phyloP scores from a whole-genome alignment of 129 eudicot species.

The Mikania micrantha region DNA sequence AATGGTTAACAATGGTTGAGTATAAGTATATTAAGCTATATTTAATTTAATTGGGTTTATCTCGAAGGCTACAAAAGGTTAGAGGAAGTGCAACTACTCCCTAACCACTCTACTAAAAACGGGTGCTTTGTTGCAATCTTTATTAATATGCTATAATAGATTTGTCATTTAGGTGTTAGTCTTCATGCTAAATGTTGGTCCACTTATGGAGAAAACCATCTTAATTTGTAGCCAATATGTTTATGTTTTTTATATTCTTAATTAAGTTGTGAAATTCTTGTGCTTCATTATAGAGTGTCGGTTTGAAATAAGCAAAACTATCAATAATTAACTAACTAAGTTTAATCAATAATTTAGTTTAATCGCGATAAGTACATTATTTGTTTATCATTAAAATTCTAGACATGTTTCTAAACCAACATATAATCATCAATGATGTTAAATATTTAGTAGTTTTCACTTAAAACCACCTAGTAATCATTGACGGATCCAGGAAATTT shows the following conservation, averaged over 20 bases:
- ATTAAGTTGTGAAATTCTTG: too few relatives aligned
- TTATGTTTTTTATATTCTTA: too few relatives aligned
- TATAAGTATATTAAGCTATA: conserved; percentile 17
- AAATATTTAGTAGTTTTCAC: too few relatives aligned
- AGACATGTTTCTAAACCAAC: too few relatives aligned
- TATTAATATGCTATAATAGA: conserved; percentile 29
- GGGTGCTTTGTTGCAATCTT: conserved; percentile 49
- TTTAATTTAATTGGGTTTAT: conserved; percentile 25
- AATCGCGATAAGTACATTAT: too few relatives aligned
- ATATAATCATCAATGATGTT: too few relatives aligned
- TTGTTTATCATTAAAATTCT: too few relatives aligned
- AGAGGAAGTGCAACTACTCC: conserved; percentile 67
- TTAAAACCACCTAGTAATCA: too few relatives aligned
- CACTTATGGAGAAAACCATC: conserved; percentile 11
- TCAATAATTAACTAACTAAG: too few relatives aligned
- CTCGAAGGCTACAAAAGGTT: conserved; percentile 10
- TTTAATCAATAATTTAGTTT: too few relatives aligned
- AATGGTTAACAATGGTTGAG: conserved; percentile 6
- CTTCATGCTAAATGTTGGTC: conserved; percentile 41
- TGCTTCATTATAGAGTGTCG: not conserved
- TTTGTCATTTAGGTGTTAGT: conserved; percentile 40
- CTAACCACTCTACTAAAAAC: conserved; percentile 80
- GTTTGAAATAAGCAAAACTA: not conserved
- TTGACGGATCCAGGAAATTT: too few relatives aligned
- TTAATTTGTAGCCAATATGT: conserved; percentile 17